phyloP scores from a whole-genome alignment of 495 filamentous ascomycete genomes.

The Neurospora sp. region DNA sequence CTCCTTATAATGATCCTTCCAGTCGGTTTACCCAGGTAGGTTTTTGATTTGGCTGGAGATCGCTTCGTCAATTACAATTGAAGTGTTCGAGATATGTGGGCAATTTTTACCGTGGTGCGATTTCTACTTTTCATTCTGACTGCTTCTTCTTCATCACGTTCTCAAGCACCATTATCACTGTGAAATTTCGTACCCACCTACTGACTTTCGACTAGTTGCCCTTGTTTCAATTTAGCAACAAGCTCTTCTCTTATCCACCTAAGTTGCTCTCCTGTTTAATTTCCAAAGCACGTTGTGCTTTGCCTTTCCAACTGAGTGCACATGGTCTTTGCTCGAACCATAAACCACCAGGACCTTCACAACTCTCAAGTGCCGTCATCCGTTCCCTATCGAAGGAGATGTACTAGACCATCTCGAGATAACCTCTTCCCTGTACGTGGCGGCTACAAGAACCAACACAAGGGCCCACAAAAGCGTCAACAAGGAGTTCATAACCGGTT shows the following conservation, averaged over 20 bases:
- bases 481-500: neutral
- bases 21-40: neutral
- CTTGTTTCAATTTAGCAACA: neutral
- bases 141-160: neutral
- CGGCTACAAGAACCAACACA: neutral
- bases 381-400: neutral
- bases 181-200: neutral
- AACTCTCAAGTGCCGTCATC: neutral
- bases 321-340: neutral
- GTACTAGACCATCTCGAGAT: neutral
- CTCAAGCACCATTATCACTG: neutral
- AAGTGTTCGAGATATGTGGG: neutral
- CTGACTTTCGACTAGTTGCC: too few relatives aligned
- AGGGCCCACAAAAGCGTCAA: neutral
- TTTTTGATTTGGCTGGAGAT: neutral
- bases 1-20: neutral
- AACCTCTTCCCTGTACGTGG: neutral
- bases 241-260: neutral
- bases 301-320: neutral
- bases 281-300: neutral
- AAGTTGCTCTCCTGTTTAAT: neutral
- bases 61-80: neutral
- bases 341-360: neutral
- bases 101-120: neutral
- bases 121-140: neutral